Conservation (phyloP, 1,284 basidiomycete genomes). For the Gomphus sp. region DNA sequence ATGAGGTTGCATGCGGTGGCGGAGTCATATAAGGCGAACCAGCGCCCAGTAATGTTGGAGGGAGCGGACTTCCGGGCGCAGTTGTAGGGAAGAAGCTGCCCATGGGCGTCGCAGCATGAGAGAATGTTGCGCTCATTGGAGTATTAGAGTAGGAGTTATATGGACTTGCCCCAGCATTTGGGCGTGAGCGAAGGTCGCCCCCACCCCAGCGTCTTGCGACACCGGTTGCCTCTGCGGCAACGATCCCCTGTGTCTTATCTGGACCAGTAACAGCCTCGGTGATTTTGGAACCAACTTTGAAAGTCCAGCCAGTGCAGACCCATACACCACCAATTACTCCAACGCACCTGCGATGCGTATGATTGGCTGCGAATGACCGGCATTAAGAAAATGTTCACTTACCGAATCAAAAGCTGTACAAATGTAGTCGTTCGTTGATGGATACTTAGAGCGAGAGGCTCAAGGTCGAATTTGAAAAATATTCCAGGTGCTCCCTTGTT, state of each 20-base stretch:
- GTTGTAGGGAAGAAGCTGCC: background rate
- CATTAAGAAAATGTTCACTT: conserved; percentile 20
- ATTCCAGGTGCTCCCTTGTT: conserved; percentile 82
- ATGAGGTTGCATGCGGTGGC: conserved; percentile 2
- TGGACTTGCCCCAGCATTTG: conserved; percentile 17
- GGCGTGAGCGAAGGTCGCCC: conserved; percentile 34
- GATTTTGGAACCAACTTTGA: conserved; percentile 57
- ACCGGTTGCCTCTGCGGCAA: conserved; percentile 48
- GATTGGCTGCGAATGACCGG: background rate
- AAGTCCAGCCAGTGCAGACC: conserved; percentile 70
- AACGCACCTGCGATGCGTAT: conserved; percentile 37
- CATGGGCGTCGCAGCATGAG: conserved; percentile 1
- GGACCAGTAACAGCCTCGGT: conserved; percentile 59
- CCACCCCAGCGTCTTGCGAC: conserved; percentile 39
- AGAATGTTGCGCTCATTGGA: conserved; percentile 17
- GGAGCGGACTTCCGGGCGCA: conserved; percentile 5
- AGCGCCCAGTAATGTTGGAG: background rate
- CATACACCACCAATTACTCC: conserved; percentile 79
- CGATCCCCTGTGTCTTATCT: conserved; percentile 45
- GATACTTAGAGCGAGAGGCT: conserved; percentile 81
- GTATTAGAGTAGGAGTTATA: conserved; percentile 29
- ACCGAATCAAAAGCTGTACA: conserved; percentile 75
- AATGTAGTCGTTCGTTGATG: conserved; percentile 81
- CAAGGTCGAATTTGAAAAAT: conserved; percentile 96
- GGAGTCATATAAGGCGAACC: background rate